Base-by-base conservation (phyloP, 163 green algal genomes). In the Coccomyxa subellipsoidea region DNA sequence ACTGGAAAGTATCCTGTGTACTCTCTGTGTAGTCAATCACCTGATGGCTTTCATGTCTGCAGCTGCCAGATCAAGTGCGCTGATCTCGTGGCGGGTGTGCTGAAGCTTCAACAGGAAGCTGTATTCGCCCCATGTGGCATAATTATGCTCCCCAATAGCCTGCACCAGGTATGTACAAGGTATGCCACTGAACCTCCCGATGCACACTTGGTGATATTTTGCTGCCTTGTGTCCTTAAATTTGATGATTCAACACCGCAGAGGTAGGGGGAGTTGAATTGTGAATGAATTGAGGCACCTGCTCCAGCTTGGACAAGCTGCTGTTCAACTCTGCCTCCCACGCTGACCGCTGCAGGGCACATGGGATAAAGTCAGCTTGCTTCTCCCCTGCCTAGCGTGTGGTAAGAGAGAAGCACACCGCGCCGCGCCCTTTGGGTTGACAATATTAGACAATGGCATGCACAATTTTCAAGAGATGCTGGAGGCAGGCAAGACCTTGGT, bases 51-150 rank as follows among this genome's bases (percentile, higher is more conserved):
- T 73, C 66, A 73, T 73, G n/a, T 73, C 66, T 32, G 31, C 27
- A 34, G n/a, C n/a, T 32, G 27, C 21, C 1, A 36, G 15, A 36
- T 32, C n/a, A 18, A 73, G 8, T 1, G 66, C 66, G 32, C 21
- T 73, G 8, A 73, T 27, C 66, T 73, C 66, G n/a, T 73, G 66
- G 66, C 66, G 66, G 66, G n/a, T 8, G 29, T n/a, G 27, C 66
- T 73, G 66, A 0, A 73, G n/a, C 66, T 34, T 73, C 66, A 36
- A 32, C 27, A 36, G 32, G 8, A 35, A 12, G 27, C 66, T 73
- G 66, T 73, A 73, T 23, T 73, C 66, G 27, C 29, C 27, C 66
- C 66, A 73, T 32, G 66, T 73, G 29, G 66, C 66, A 73, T 73
- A 73, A 23, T 73, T 73, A 7, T 73, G 66, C 27, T 73, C 29